These are phyloP conservation scores for Diplodia sapinea DNA, from an alignment of 2,329 filamentous ascomycete species.

Conservation along the genomic window DNA sequence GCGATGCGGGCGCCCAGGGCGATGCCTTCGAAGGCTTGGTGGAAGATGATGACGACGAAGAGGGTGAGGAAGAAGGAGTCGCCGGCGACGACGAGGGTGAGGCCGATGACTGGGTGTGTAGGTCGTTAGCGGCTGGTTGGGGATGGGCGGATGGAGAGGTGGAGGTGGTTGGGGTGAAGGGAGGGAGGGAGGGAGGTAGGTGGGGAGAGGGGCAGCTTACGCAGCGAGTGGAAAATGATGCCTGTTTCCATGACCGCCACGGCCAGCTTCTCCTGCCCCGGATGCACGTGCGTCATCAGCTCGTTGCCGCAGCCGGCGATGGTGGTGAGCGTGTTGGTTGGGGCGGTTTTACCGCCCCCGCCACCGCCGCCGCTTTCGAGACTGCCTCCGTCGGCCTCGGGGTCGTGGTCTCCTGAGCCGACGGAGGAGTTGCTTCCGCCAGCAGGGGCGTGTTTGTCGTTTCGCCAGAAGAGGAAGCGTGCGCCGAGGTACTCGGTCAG, in stretches of 20 bases:
- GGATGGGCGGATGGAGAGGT: too few species aligned
- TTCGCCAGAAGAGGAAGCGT: conserved; percentile 2
- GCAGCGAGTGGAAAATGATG: conserved; percentile 75
- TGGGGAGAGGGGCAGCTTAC: conserved; percentile 48
- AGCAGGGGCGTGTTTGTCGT: neutral
- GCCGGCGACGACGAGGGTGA: conserved; percentile 63
- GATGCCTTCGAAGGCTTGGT: conserved; percentile 79
- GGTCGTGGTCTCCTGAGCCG: conserved; percentile 31
- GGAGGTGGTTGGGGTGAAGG: too few species aligned
- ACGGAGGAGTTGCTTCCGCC: neutral
- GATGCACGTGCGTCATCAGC: neutral
- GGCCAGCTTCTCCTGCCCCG: conserved; percentile 11
- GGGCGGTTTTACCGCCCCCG: conserved; percentile 36
- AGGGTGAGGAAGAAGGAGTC: conserved; percentile 60
- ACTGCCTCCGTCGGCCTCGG: conserved; percentile 32
- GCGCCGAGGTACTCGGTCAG: conserved; percentile 69
- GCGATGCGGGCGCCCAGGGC: conserved; percentile 75
- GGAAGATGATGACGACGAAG: conserved; percentile 72
- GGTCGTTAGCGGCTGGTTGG: neutral
- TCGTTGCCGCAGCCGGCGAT: conserved; percentile 50
- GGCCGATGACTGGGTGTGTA: conserved; percentile 58
- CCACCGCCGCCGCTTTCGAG: conserved; percentile 22
- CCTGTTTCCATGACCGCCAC: conserved; percentile 75
- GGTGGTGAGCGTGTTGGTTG: conserved; percentile 41
- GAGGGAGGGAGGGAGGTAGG: conserved; percentile 47